phyloP scores from a whole-genome alignment of 2,329 filamentous ascomycete genomes.

The Sclerotinia subarctica region DNA sequence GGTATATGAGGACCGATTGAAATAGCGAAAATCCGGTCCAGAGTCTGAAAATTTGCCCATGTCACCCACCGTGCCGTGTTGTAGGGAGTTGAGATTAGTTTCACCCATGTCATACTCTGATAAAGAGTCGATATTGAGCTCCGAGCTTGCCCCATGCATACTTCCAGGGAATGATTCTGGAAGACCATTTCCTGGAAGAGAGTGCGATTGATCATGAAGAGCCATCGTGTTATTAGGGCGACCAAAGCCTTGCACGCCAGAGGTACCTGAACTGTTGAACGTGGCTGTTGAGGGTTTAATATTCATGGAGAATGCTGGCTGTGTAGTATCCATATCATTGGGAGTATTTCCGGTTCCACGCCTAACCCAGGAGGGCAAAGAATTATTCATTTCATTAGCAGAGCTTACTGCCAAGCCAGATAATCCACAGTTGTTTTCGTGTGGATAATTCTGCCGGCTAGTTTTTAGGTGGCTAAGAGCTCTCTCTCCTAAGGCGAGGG shows the following conservation, averaged over 20 bases:
- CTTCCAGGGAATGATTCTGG: slow-evolving; percentile 4
- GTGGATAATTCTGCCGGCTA: slow-evolving; percentile 25
- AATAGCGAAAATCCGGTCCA: slow-evolving; percentile 32
- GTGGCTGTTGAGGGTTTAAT: not conserved
- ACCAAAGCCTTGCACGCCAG: slow-evolving; percentile 8
- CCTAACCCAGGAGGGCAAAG: not conserved
- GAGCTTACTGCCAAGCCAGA: slow-evolving; percentile 24
- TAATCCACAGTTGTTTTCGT: slow-evolving; percentile 33
- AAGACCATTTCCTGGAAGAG: not conserved
- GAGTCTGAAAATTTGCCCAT: slow-evolving; percentile 32
- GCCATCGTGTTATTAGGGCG: slow-evolving; percentile 10
- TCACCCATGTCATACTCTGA: not conserved
- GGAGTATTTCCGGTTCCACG: too few species aligned
- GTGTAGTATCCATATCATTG: not conserved
- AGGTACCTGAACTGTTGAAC: not conserved
- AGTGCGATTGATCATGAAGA: not conserved
- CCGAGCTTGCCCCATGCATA: not conserved
- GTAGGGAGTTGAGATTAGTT: slow-evolving; percentile 2
- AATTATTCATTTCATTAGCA: not conserved
- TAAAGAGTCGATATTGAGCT: slow-evolving; percentile 15
- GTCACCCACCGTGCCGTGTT: not conserved
- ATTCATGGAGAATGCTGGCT: not conserved
- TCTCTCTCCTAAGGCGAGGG: slow-evolving; percentile 23
- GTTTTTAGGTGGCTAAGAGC: slow-evolving; percentile 10
- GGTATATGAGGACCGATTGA: slow-evolving; percentile 37